These are phyloP conservation scores for Limnanthes douglasii DNA, from an alignment of 345 rosid genomes.

Conservation along the genomic window DNA sequence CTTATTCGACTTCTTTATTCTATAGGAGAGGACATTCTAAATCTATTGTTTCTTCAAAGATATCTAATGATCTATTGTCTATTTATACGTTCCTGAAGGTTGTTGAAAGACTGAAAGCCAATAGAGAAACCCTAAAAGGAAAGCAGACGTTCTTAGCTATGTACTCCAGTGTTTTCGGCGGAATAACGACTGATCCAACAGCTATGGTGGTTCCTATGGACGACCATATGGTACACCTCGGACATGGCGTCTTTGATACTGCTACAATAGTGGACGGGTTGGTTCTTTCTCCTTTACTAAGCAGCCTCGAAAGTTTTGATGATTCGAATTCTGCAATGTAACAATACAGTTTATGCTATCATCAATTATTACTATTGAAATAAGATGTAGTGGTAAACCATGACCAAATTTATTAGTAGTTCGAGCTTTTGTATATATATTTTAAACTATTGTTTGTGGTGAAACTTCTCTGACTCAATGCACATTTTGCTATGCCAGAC, in stretches of 20 bases:
- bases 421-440: too few species aligned
- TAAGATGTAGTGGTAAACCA: too few species aligned
- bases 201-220: conserved; percentile 89
- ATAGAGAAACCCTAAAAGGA: conserved; percentile 25
- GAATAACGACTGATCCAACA: conserved; percentile 60
- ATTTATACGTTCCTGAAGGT: conserved; percentile 23
- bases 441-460: too few species aligned
- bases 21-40: background rate
- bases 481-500: conserved; percentile 13
- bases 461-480: too few species aligned
- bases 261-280: conserved; percentile 70
- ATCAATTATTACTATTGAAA: background rate
- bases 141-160: conserved; percentile 54
- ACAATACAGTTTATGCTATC: too few species aligned
- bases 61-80: background rate
- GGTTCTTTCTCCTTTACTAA: conserved; percentile 14
- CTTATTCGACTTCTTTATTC: background rate
- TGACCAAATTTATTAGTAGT: too few species aligned
- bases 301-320: too few species aligned
- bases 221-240: conserved; percentile 93
- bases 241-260: conserved; percentile 93
- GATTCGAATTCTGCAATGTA: background rate
- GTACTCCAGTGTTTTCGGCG: conserved; percentile 81
- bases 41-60: background rate
- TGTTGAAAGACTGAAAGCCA: conserved; percentile 33